phyloP scores from a whole-genome alignment of 768 basidiomycete genomes.

The Coprinellus micaceus region DNA sequence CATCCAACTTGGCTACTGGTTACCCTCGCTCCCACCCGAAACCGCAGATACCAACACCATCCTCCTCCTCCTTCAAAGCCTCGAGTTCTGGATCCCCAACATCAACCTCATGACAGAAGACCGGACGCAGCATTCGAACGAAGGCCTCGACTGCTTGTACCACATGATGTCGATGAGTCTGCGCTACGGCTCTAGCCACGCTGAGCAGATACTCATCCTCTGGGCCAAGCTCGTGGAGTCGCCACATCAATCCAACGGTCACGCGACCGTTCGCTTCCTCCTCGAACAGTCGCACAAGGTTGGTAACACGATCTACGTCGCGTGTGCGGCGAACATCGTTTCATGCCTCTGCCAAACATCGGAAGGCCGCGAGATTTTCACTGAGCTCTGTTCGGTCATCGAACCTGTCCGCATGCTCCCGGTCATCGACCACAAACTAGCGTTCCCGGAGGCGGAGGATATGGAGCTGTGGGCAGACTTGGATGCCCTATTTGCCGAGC shows the following conservation, averaged over 20 bases:
- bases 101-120: conserved; percentile 62
- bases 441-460: conserved; percentile 59
- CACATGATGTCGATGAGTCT: conserved; percentile 82
- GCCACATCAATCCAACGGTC: conserved; percentile 69
- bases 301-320: conserved; percentile 72
- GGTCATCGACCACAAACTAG: conserved; percentile 66
- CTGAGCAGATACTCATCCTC: conserved; percentile 75
- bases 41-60: conserved; percentile 42
- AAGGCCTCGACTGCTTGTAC: conserved; percentile 65
- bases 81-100: conserved; percentile 82
- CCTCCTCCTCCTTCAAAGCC: conserved; percentile 66
- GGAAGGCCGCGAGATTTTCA: conserved; percentile 69
- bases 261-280: conserved; percentile 76
- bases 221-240: conserved; percentile 78
- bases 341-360: conserved; percentile 79
- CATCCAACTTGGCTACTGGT: conserved; percentile 64
- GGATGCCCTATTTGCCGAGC: conserved; percentile 68
- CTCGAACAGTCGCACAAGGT: conserved; percentile 86
- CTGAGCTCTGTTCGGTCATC: conserved; percentile 80
- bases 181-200: conserved; percentile 66
- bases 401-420: conserved; percentile 84
- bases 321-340: conserved; percentile 75
- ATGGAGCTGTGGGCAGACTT: conserved; percentile 79
- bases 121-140: conserved; percentile 48
- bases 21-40: conserved; percentile 59